Evolutionary conservation across 2,329 filamentous ascomycete species (phyloP).

Genomic region (Gyromitra esculenta): DNA sequence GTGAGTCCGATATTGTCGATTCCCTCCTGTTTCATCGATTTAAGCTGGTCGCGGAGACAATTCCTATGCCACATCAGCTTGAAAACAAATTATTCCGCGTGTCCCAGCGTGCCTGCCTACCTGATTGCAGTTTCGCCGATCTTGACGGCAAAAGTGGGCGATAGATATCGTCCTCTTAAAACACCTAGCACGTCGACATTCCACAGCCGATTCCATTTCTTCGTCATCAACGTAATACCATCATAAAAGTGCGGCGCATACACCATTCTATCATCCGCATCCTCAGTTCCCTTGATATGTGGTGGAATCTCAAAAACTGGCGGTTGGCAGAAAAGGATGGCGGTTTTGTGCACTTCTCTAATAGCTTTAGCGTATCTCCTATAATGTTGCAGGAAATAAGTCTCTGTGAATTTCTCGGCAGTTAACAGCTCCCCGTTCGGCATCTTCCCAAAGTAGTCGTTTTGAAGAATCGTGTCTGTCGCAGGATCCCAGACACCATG

Average conservation of each 20-base stretch:
- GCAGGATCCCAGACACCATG: conserved; percentile 92
- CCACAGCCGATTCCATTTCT: conserved; percentile 98
- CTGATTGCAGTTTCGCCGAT: conserved; percentile 88
- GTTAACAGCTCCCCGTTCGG: conserved; percentile 80
- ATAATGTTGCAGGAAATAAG: conserved; percentile 89
- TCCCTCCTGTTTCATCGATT: conserved; percentile 83
- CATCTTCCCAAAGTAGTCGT: conserved; percentile 86
- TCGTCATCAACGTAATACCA: conserved; percentile 94
- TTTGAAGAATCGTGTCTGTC: conserved; percentile 78
- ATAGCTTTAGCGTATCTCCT: conserved; percentile 79
- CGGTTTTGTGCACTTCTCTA: conserved; percentile 77
- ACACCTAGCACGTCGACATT: conserved; percentile 96
- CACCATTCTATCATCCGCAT: conserved; percentile 89
- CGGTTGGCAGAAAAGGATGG: conserved; percentile 89
- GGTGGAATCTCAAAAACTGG: conserved; percentile 93
- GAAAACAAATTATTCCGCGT: conserved; percentile 55
- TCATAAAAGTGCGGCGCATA: conserved; percentile 98
- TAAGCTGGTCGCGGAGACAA: conserved; percentile 87
- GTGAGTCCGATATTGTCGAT: conserved; percentile 79
- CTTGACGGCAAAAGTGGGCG: conserved; percentile 90
- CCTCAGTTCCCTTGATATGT: conserved; percentile 81
- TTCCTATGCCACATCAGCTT: conserved; percentile 67
- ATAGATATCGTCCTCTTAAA: conserved; percentile 85
- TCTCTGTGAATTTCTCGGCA: conserved; percentile 87
- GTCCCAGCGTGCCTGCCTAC: conserved; percentile 6